These are phyloP conservation scores for Cyclotella baltica DNA, from an alignment of 108 stramenopile species.

Conservation along the genomic window DNA sequence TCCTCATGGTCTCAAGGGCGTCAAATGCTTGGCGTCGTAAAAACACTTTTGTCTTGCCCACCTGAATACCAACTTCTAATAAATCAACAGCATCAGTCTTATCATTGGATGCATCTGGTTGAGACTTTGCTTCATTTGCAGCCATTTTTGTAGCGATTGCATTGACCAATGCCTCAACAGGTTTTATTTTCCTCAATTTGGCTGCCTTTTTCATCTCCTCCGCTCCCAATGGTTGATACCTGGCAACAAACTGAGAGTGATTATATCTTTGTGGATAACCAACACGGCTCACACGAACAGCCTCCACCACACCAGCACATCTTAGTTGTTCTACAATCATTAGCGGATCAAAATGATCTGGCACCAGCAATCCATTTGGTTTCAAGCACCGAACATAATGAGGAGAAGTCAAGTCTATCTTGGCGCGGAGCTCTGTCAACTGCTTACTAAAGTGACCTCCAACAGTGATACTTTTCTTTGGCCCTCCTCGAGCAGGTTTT, in stretches of 20 bases:
- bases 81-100: conserved; percentile 18
- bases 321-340: conserved; percentile 74
- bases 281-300: conserved; percentile 72
- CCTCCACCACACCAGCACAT: conserved; percentile 78
- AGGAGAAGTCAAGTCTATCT: conserved; percentile 64
- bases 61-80: conserved; percentile 55
- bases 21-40: conserved; percentile 68
- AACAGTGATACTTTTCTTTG: conserved; percentile 63
- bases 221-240: conserved; percentile 54
- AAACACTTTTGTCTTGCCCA: conserved; percentile 79
- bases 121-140: conserved; percentile 1
- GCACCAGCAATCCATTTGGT: conserved; percentile 66
- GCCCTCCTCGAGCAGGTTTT: conserved; percentile 33
- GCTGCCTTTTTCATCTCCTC: conserved; percentile 58
- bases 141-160: conserved; percentile 43
- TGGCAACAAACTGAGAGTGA: conserved; percentile 57
- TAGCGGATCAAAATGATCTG: conserved; percentile 64
- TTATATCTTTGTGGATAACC: conserved; percentile 69
- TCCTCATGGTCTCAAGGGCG: conserved; percentile 56
- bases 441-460: conserved; percentile 69
- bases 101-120: conserved; percentile 12
- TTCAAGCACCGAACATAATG: conserved; percentile 90
- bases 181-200: conserved; percentile 53
- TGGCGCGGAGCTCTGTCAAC: conserved; percentile 64
- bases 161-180: conserved; percentile 54